phyloP scores from a whole-genome alignment of 257 asterid species.

The Primulina eburnea region DNA sequence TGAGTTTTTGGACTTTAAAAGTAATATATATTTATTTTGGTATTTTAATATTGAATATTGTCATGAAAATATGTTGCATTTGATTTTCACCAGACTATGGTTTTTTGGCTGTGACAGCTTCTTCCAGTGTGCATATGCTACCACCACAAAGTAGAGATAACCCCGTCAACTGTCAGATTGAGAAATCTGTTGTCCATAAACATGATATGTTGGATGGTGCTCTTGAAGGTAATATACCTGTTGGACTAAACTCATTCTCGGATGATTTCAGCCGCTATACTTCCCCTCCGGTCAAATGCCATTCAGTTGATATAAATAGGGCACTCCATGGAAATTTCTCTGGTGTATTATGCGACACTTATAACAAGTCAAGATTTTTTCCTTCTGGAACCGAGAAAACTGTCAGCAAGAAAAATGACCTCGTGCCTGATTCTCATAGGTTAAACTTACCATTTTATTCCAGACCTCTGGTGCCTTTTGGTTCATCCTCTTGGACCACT shows the following conservation, averaged over 20 bases:
- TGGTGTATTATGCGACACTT: constrained; percentile 31
- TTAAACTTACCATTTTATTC: constrained; percentile 28
- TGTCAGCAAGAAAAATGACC: constrained; percentile 27
- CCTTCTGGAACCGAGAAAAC: constrained; percentile 31
- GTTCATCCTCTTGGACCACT: constrained; percentile 45
- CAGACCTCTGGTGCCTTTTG: constrained; percentile 38
- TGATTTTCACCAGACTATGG: constrained; percentile 23
- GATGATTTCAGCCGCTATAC: constrained; percentile 31
- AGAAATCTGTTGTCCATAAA: constrained; percentile 23
- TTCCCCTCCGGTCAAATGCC: constrained; percentile 36
- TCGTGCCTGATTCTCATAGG: constrained; percentile 26
- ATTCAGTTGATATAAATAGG: constrained; percentile 28
- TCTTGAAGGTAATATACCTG: constrained; percentile 27
- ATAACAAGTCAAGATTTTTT: constrained; percentile 27
- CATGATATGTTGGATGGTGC: constrained; percentile 31
- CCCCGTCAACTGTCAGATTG: constrained; percentile 33
- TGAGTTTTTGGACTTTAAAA: constrained; percentile 42
- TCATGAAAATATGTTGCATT: constrained; percentile 23
- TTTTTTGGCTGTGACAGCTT: constrained; percentile 45
- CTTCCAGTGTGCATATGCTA: constrained; percentile 35
- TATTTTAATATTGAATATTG: constrained; percentile 19
- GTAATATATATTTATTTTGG: constrained; percentile 36
- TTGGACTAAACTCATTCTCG: constrained; percentile 27
- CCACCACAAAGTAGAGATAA: constrained; percentile 38
- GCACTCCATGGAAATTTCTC: constrained; percentile 32